phyloP scores from a whole-genome alignment of 805 yeast genomes.

The Debaryomyces prosopidis region DNA sequence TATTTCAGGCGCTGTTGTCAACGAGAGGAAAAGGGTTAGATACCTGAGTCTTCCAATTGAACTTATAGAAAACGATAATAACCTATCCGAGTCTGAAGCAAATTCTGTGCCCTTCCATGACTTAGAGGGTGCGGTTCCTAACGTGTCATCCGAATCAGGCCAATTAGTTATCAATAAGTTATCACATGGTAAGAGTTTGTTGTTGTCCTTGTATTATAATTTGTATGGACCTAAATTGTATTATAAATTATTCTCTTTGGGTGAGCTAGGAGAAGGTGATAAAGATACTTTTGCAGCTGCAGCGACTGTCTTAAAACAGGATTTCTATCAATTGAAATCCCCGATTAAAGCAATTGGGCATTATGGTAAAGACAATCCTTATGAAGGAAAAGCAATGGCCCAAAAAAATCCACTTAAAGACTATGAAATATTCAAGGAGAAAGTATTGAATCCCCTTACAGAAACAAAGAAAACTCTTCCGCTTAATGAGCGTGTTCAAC shows the following conservation, averaged over 20 bases:
- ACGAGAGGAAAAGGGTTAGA: conserved; percentile 27
- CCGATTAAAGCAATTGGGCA: conserved; percentile 30
- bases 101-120: conserved; percentile 55
- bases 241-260: conserved; percentile 61
- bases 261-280: conserved; percentile 43
- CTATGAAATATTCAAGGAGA: conserved; percentile 8
- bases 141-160: conserved; percentile 70
- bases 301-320: conserved; percentile 28
- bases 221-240: conserved; percentile 60
- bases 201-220: conserved; percentile 66
- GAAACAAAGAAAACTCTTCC: conserved; percentile 9
- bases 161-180: conserved; percentile 60
- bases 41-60: conserved; percentile 21
- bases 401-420: conserved; percentile 30
- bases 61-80: neutral
- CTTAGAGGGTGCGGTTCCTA: conserved; percentile 66
- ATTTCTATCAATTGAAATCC: conserved; percentile 43
- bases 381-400: conserved; percentile 39
- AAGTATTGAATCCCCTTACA: neutral
- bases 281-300: conserved; percentile 39
- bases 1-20: conserved; percentile 30
- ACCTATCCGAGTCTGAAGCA: neutral
- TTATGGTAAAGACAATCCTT: conserved; percentile 17
- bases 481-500: conserved; percentile 23
- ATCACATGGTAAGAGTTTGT: conserved; percentile 55